Percentiles rank a stretch among this genome's conserved stretches.
These are phyloP conservation scores for Escallonia herrerae DNA, from an alignment of 129 eudicot genomes.

Conservation along the genomic window DNA sequence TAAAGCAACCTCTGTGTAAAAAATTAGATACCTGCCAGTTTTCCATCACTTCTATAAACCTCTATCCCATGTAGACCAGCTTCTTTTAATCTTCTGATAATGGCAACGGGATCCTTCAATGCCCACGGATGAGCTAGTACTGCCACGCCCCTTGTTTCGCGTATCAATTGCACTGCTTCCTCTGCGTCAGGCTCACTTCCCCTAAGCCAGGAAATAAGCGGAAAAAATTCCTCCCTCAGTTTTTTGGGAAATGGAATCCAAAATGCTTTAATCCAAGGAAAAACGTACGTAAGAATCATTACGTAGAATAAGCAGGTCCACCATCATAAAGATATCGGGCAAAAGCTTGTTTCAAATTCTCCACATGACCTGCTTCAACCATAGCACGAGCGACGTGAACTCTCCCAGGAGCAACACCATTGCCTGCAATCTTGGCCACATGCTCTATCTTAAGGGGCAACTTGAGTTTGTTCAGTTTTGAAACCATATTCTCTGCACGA, in stretches of 20 bases:
- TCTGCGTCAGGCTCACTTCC: slow-evolving; percentile 89
- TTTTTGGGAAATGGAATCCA: background rate
- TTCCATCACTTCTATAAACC: slow-evolving; percentile 91
- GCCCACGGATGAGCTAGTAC: slow-evolving; percentile 99
- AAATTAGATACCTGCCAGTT: slow-evolving; percentile 55
- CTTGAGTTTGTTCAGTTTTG: slow-evolving; percentile 67
- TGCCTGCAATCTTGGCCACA: slow-evolving; percentile 82
- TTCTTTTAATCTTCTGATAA: slow-evolving; percentile 71
- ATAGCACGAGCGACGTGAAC: slow-evolving; percentile 92
- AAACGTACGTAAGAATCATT: slow-evolving; percentile 10
- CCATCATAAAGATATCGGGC: slow-evolving; percentile 82
- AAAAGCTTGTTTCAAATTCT: slow-evolving; percentile 86
- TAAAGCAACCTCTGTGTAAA: too few species aligned
- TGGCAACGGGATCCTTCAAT: slow-evolving; percentile 59
- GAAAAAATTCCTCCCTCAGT: background rate
- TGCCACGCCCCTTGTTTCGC: slow-evolving; percentile 83
- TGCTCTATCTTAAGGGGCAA: slow-evolving; percentile 78
- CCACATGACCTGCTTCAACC: slow-evolving; percentile 96
- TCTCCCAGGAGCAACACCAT: slow-evolving; percentile 93
- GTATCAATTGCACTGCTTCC: slow-evolving; percentile 58
- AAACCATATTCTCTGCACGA: slow-evolving; percentile 81
- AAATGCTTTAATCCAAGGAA: background rate
- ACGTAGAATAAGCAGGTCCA: slow-evolving; percentile 96
- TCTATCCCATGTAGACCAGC: slow-evolving; percentile 90
- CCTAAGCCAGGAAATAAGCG: slow-evolving; percentile 25